phyloP scores from a whole-genome alignment of 2,329 filamentous ascomycete genomes.

The Emericellopsis atlantica region DNA sequence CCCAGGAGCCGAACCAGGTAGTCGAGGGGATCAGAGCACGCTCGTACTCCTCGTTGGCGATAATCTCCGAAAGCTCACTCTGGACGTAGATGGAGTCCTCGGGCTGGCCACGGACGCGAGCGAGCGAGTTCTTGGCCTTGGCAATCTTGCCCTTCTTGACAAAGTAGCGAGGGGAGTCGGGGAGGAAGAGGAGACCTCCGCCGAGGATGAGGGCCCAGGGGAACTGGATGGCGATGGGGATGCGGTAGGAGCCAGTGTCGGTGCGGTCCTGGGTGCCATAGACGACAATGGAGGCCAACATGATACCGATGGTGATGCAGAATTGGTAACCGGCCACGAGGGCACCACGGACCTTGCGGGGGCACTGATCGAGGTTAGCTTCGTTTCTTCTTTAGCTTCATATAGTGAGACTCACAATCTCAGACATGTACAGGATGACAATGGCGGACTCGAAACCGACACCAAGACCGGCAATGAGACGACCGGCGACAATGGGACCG shows the following conservation, averaged over 20 bases:
- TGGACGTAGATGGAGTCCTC: conserved; percentile 62
- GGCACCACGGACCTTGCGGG: conserved; percentile 62
- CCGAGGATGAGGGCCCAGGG: conserved; percentile 68
- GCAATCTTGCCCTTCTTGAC: conserved; percentile 66
- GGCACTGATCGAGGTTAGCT: conserved; percentile 23
- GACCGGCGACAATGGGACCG: conserved; percentile 56
- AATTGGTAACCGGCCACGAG: conserved; percentile 78
- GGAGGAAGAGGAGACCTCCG: conserved; percentile 59
- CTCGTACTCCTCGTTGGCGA: conserved; percentile 85
- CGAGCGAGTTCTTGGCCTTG: conserved; percentile 47
- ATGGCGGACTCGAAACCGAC: conserved; percentile 72
- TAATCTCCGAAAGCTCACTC: conserved; percentile 69
- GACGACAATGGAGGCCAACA: conserved; percentile 62
- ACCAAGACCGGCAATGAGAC: conserved; percentile 64
- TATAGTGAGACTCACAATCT: conserved; percentile 45
- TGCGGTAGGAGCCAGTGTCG: conserved; percentile 61
- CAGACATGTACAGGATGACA: conserved; percentile 79
- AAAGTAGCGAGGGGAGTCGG: conserved; percentile 76
- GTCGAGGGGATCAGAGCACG: conserved; percentile 50
- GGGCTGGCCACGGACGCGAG: conserved; percentile 62
- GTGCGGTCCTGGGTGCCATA: conserved; percentile 53
- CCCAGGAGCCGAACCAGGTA: conserved; percentile 58
- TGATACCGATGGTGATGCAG: conserved; percentile 67
- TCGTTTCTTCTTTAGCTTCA: neutral
- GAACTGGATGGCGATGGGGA: conserved; percentile 72